These are phyloP conservation scores for Ophiocordyceps australis DNA, from an alignment of 2,329 filamentous ascomycete species.

Conservation along the genomic window DNA sequence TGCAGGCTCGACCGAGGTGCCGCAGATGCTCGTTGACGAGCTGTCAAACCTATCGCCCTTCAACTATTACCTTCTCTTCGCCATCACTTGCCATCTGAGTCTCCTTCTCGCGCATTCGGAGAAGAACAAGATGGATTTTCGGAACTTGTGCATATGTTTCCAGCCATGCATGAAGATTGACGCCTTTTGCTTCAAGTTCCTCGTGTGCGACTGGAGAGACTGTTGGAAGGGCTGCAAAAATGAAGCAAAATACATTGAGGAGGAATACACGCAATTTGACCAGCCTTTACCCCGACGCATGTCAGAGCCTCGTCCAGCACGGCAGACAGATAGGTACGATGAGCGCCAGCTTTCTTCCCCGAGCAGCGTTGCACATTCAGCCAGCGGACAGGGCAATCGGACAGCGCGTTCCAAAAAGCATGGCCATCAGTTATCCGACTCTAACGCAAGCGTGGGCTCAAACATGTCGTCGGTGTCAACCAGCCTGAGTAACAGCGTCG, in stretches of 20 bases:
- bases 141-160: slow-evolving; percentile 91
- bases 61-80: slow-evolving; percentile 95
- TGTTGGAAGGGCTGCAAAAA: slow-evolving; percentile 96
- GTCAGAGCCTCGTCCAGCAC: slow-evolving; percentile 13
- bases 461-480: slow-evolving; percentile 24
- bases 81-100: slow-evolving; percentile 90
- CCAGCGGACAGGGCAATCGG: slow-evolving; percentile 7
- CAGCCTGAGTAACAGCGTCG: slow-evolving; percentile 25
- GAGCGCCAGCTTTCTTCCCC: slow-evolving; percentile 32
- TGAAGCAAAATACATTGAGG: slow-evolving; percentile 61
- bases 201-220: slow-evolving; percentile 88
- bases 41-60: slow-evolving; percentile 88
- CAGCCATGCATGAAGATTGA: slow-evolving; percentile 96
- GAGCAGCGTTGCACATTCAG: slow-evolving; percentile 40
- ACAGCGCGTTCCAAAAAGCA: slow-evolving; percentile 22
- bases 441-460: slow-evolving; percentile 24
- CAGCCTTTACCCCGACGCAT: slow-evolving; percentile 35
- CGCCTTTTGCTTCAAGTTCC: slow-evolving; percentile 83
- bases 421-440: slow-evolving; percentile 17
- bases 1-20: slow-evolving; percentile 59
- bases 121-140: slow-evolving; percentile 97
- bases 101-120: slow-evolving; percentile 79
- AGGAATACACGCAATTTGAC: slow-evolving; percentile 45
- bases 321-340: slow-evolving; percentile 5
- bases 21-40: slow-evolving; percentile 75